Conservation (phyloP, 2,329 filamentous ascomycete species). For the Cephalotrichum gorgonifer region DNA sequence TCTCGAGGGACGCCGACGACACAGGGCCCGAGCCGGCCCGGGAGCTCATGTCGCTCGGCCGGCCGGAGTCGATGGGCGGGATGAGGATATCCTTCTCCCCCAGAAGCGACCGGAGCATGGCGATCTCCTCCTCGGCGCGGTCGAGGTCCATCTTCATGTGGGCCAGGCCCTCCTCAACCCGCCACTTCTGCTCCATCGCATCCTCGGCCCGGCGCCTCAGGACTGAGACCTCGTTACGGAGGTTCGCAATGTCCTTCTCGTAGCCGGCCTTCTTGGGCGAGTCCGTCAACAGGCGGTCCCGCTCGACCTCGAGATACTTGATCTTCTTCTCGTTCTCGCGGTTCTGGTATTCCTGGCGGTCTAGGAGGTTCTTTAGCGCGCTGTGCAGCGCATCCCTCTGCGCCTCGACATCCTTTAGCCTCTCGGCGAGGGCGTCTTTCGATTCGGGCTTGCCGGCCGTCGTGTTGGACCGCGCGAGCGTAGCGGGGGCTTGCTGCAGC, state of each 20-base stretch:
- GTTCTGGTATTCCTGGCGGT: conserved; percentile 76
- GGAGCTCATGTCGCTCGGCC: conserved; percentile 24
- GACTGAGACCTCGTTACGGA: conserved; percentile 76
- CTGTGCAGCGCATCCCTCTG: conserved; percentile 88
- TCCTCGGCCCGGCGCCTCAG: conserved; percentile 84
- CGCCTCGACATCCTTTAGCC: conserved; percentile 83
- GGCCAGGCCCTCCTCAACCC: conserved; percentile 80
- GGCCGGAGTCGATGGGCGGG: conserved; percentile 45
- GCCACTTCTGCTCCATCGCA: conserved; percentile 90
- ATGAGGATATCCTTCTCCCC: conserved; percentile 74
- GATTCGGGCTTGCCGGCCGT: conserved; percentile 34
- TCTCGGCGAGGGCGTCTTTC: conserved; percentile 62
- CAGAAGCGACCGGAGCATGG: conserved; percentile 67
- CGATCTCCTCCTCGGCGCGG: conserved; percentile 85
- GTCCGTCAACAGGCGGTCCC: conserved; percentile 58
- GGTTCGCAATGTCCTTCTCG: conserved; percentile 67
- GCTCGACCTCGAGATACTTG: conserved; percentile 63
- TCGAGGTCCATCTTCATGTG: conserved; percentile 95
- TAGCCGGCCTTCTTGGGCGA: conserved; percentile 70
- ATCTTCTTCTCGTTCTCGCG: conserved; percentile 77
- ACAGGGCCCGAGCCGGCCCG: conserved; percentile 24
- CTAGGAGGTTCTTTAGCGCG: conserved; percentile 74
- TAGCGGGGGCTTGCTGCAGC: conserved; percentile 12
- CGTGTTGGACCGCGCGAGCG: conserved; percentile 4
- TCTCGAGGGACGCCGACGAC: conserved; percentile 61